Percentiles rank a stretch among this genome's conserved stretches.
These are phyloP conservation scores for Ustilago trichophora DNA, from an alignment of 1,284 basidiomycete genomes.

Conservation along the genomic window DNA sequence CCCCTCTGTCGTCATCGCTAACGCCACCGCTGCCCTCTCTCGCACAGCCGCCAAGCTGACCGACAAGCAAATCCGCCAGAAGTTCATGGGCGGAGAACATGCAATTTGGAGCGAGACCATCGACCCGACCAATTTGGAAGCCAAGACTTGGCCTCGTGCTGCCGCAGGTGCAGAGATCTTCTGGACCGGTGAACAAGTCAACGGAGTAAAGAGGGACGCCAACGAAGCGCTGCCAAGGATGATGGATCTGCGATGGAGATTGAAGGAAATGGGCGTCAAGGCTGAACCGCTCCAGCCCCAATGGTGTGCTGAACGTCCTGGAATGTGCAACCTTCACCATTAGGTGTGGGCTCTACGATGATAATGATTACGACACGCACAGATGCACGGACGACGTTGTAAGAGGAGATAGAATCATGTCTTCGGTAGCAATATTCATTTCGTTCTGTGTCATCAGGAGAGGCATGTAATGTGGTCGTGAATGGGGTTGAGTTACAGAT, in stretches of 20 bases:
- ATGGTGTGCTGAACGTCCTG: slow-evolving; percentile 73
- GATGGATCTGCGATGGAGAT: slow-evolving; percentile 75
- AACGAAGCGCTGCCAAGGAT: slow-evolving; percentile 77
- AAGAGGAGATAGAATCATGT: no score
- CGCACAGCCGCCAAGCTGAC: not conserved
- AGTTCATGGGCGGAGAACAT: slow-evolving; percentile 77
- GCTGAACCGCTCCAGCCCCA: slow-evolving; percentile 79
- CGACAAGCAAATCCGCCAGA: slow-evolving; percentile 29
- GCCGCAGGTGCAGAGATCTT: slow-evolving; percentile 81
- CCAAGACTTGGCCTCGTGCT: slow-evolving; percentile 79
- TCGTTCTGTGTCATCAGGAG: no score
- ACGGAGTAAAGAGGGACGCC: slow-evolving; percentile 68
- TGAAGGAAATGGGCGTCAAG: slow-evolving; percentile 75
- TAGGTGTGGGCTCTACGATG: no score
- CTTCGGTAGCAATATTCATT: no score
- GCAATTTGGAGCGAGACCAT: slow-evolving; percentile 83
- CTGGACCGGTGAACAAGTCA: slow-evolving; percentile 75
- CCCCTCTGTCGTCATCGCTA: slow-evolving; percentile 67
- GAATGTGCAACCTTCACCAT: slow-evolving; percentile 58
- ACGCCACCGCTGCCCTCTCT: slow-evolving; percentile 7
- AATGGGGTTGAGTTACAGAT: no score
- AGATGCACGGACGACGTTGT: no score
- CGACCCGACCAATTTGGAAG: slow-evolving; percentile 76
- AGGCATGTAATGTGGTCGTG: no score
- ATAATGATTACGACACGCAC: not conserved